phyloP scores from a whole-genome alignment of 1,284 basidiomycete genomes.

The Singerocomus inundabilis region DNA sequence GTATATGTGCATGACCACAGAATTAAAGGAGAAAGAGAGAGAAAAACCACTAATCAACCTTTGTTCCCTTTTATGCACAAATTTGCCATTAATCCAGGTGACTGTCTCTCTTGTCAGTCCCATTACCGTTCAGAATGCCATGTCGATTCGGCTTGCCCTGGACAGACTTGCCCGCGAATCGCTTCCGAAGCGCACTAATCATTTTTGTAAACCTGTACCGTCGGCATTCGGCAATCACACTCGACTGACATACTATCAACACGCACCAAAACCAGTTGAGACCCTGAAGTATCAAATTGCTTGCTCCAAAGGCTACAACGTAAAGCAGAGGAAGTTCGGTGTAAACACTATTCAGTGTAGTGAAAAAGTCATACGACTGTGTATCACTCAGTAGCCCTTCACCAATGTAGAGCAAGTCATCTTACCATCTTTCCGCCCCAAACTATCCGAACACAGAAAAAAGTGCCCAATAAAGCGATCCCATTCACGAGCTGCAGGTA shows the following conservation, averaged over 20 bases:
- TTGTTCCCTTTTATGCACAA: neutral
- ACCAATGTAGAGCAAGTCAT: neutral
- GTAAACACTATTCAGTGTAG: slow-evolving; percentile 49
- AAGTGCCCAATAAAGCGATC: slow-evolving; percentile 54
- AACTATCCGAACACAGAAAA: slow-evolving; percentile 61
- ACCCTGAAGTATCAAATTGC: slow-evolving; percentile 59
- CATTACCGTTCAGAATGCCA: slow-evolving; percentile 17
- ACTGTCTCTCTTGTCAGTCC: slow-evolving; percentile 11
- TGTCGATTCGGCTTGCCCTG: slow-evolving; percentile 13
- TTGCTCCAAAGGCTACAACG: slow-evolving; percentile 48
- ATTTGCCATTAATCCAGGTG: slow-evolving; percentile 14
- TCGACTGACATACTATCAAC: neutral
- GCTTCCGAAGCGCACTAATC: slow-evolving; percentile 55
- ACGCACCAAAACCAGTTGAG: slow-evolving; percentile 73
- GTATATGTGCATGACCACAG: slow-evolving; percentile 14
- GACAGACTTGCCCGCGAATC: slow-evolving; percentile 39
- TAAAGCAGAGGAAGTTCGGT: slow-evolving; percentile 48
- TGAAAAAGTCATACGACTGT: slow-evolving; percentile 63
- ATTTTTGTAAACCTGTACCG: slow-evolving; percentile 63
- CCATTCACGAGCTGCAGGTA: slow-evolving; percentile 67
- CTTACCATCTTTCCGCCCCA: slow-evolving; percentile 65
- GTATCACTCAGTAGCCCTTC: slow-evolving; percentile 8
- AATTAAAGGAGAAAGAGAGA: too few species aligned
- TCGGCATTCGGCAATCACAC: slow-evolving; percentile 1
- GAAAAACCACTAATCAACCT: neutral